Conservation (phyloP, 1,284 basidiomycete genomes). For the Ustilago esculenta region DNA sequence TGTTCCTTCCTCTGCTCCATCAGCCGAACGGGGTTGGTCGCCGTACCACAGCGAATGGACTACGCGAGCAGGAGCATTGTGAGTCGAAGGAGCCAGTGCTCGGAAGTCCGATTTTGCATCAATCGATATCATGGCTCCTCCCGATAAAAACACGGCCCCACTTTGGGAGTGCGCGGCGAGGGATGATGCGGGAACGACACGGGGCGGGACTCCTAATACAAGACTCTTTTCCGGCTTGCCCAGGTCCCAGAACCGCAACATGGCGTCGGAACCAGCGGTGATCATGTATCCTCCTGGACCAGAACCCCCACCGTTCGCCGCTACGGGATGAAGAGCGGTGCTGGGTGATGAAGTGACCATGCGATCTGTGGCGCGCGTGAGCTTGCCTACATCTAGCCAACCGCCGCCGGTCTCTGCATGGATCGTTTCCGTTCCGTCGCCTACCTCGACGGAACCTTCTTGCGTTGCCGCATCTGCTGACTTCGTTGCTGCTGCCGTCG, state of each 20-base stretch:
- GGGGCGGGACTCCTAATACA: conserved; percentile 27
- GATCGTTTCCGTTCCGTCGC: conserved; percentile 20
- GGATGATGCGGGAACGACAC: conserved; percentile 2
- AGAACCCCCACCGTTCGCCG: conserved; percentile 1
- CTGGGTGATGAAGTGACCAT: conserved; percentile 1
- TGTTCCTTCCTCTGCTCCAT: neutral
- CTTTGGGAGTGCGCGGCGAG: too few relatives aligned
- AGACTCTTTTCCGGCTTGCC: conserved; percentile 72
- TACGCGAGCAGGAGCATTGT: neutral
- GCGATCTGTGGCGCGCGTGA: conserved; percentile 16
- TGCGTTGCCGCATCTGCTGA: neutral
- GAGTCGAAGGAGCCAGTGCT: neutral
- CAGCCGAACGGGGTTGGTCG: neutral
- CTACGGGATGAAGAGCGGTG: neutral
- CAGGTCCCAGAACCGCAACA: conserved; percentile 84
- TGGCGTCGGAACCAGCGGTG: conserved; percentile 82
- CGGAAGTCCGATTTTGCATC: conserved; percentile 32
- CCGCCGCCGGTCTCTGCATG: conserved; percentile 29
- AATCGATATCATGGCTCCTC: conserved; percentile 1
- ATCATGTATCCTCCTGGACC: conserved; percentile 76
- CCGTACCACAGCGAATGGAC: conserved; percentile 15
- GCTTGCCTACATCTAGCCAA: conserved; percentile 60
- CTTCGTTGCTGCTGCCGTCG: neutral
- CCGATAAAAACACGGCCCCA: too few relatives aligned
- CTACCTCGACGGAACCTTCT: neutral